Conservation (phyloP, 257 asterid species). For the Cordia subcordata region DNA sequence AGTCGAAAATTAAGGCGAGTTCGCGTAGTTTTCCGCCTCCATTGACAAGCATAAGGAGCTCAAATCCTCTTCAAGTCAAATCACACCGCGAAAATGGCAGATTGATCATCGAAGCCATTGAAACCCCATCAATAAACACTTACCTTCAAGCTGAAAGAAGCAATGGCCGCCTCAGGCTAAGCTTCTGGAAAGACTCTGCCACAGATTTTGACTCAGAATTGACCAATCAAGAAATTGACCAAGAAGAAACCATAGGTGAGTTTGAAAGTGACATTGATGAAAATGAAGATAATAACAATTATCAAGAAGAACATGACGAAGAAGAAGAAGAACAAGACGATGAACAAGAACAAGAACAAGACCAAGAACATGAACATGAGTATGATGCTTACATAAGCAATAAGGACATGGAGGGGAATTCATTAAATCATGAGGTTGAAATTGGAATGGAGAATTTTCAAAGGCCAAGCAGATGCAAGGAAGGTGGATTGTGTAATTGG, state of each 20-base stretch:
- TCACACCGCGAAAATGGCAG: constrained; percentile 63
- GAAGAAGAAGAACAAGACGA: constrained; percentile 24
- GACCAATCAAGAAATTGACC: constrained; percentile 10
- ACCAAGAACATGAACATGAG: constrained; percentile 19
- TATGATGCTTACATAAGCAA: constrained; percentile 9
- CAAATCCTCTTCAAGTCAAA: constrained; percentile 45
- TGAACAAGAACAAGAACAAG: constrained; percentile 6
- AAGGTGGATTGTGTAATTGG: constrained; percentile 41
- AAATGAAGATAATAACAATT: constrained; percentile 15
- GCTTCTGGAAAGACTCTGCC: constrained; percentile 17
- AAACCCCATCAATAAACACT: constrained; percentile 40
- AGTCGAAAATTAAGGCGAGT: constrained; percentile 2
- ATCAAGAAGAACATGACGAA: constrained; percentile 3
- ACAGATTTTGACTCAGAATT: constrained; percentile 13
- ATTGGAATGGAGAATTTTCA: constrained; percentile 42
- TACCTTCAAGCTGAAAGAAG: constrained; percentile 63
- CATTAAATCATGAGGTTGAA: constrained; percentile 34
- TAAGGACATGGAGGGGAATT: constrained; percentile 23
- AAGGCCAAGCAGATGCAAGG: constrained; percentile 52
- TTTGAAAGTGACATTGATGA: constrained; percentile 13
- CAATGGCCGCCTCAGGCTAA: constrained; percentile 66
- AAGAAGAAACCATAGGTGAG: constrained; percentile 4
- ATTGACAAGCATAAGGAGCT: constrained; percentile 59
- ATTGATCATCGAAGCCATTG: constrained; percentile 64
- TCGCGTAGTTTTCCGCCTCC: constrained; percentile 76